A percentile compares a stretch with the other conserved stretches of the same genome.
These are phyloP conservation scores for Medicago truncatula DNA, from an alignment of 306 rosid genomes.

Conservation along the genomic window MtrunA17r5.0-ANR NC_053045.1:35818501-35819000, in stretches of 20 bases:
- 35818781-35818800: slow-evolving; percentile 26
- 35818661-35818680: background rate
- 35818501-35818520: background rate
- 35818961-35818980: background rate
- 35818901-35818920: background rate
- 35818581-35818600: background rate
- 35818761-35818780: slow-evolving; percentile 32
- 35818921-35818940: slow-evolving; percentile 35
- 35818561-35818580: background rate
- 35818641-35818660: background rate
- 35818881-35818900: background rate
- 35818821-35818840: background rate
- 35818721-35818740: slow-evolving; percentile 32
- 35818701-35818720: background rate
- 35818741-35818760: slow-evolving; percentile 13
- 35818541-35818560: background rate
- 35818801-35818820: slow-evolving; percentile 33
- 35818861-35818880: slow-evolving; percentile 19
- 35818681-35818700: background rate
- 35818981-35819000: slow-evolving; percentile 6
- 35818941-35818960: slow-evolving; percentile 9
- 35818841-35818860: slow-evolving; percentile 12
- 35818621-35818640: background rate
- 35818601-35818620: background rate
- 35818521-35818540: too few relatives aligned